phyloP scores from a whole-genome alignment of 176 grass and related monocot genomes.

The Lolium rigidum region DNA sequence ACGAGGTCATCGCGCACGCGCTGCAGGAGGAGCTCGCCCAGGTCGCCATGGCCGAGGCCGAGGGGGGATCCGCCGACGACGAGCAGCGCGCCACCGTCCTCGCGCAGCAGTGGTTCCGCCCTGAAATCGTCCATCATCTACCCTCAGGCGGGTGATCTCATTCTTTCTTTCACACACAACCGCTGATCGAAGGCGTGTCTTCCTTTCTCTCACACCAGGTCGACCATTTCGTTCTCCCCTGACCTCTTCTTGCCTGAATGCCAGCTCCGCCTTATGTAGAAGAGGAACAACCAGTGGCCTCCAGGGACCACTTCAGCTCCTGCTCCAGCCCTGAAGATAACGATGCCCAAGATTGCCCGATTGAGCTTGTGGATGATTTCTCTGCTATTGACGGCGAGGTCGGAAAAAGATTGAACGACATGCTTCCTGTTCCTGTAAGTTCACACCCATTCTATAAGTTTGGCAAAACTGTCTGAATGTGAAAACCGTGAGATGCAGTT shows the following conservation, averaged over 20 bases:
- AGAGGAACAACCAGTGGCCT: conserved; percentile 26
- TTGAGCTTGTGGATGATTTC: conserved; percentile 60
- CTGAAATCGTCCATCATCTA: conserved; percentile 15
- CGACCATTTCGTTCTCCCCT: neutral
- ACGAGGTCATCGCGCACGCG: conserved; percentile 71
- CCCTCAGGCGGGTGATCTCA: conserved; percentile 31
- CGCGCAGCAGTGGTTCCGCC: conserved; percentile 62
- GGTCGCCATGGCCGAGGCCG: conserved; percentile 63
- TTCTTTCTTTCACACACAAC: no score
- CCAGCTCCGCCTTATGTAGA: conserved; percentile 9
- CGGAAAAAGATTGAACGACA: conserved; percentile 74
- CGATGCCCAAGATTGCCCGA: neutral
- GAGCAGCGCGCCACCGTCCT: conserved; percentile 46
- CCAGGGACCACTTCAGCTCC: conserved; percentile 32
- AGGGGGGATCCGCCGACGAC: neutral
- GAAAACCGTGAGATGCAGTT: neutral
- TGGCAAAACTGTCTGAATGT: neutral
- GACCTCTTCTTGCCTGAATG: neutral
- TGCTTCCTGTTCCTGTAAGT: conserved; percentile 87
- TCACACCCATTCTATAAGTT: neutral
- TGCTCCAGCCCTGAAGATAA: conserved; percentile 47
- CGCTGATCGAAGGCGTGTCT: neutral
- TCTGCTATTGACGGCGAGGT: conserved; percentile 72
- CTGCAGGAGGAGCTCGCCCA: conserved; percentile 76
- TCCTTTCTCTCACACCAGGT: neutral